Base-by-base conservation (phyloP, 257 asterid species). In the Oldenlandia corymbosa region DNA sequence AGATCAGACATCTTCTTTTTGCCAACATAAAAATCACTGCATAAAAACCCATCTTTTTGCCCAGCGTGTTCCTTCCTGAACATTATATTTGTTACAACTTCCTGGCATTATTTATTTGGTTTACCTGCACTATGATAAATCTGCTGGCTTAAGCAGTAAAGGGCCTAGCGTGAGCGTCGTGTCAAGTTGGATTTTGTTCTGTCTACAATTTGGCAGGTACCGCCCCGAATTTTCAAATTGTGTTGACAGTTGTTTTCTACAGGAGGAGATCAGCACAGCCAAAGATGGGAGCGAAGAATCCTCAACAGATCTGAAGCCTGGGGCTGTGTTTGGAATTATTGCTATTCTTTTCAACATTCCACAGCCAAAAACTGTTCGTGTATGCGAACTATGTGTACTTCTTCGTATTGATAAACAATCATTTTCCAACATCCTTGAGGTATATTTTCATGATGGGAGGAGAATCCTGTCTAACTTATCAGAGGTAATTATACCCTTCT, bases 361-460 rank as follows among this genome's bases (percentile, higher is more conserved):
- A 65, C 99, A 92, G 79, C 97, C 97, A 32, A 89, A 84, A 58
- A 85, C 99, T n/a, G 89, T 92, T 56, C 95, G 95, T 7, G 99
- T 89, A 18, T 77, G 84, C 54, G 96, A 87, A 72, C 70, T 92
- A 8, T 92, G 95, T 63, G 72, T 93, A 49, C 91, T 92, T 58
- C 68, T 92, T n/a, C 86, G 97, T 46, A 81, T 92, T 42, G 99
- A 92, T 68, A 92, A 83, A 62, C 97, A 87, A 70, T 79, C 99
- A 34, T 85, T 92, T 67, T 77, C 94, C 65, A 82, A 83, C 74
- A 82, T 92, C 75, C 84, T 92, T 5, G 97, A 87, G 68, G 81
- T 92, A 53, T 89, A 80, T 77, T 92, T 92, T 71, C 95, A 87
- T 18, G 96, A 92, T 28, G 99, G 95, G 7, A 83, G 97, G 32